Evolutionary conservation across 2,329 filamentous ascomycete genomes (phyloP).

Genomic region (Hypoxylon sp.): DNA sequence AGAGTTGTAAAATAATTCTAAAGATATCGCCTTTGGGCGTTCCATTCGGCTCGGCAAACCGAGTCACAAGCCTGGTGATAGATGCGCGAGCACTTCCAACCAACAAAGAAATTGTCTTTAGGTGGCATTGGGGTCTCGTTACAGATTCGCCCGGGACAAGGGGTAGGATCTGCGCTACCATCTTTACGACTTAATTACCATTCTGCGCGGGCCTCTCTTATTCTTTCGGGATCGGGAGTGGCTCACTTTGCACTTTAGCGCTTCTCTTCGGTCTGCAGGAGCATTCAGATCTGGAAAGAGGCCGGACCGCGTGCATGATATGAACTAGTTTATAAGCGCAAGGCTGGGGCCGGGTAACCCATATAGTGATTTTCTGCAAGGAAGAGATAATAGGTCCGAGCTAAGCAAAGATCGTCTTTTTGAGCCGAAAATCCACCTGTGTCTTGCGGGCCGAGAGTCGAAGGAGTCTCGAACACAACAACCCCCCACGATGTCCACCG

Average conservation of each 20-base stretch:
- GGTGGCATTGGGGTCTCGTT: conserved; percentile 26
- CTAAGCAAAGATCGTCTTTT: conserved; percentile 31
- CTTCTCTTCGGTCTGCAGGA: conserved; percentile 16
- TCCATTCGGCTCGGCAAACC: conserved; percentile 18
- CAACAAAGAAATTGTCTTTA: conserved; percentile 21
- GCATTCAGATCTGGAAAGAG: conserved; percentile 21
- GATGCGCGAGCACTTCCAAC: conserved; percentile 22
- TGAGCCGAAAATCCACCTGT: conserved; percentile 35
- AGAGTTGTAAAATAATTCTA: conserved; percentile 13
- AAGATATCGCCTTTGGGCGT: conserved; percentile 17
- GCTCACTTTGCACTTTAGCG: conserved; percentile 18
- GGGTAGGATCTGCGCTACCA: conserved; percentile 12
- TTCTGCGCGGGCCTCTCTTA: not conserved
- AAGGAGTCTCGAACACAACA: conserved; percentile 36
- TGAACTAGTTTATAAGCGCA: conserved; percentile 28
- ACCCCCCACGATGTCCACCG: conserved; percentile 37
- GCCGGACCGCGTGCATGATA: conserved; percentile 17
- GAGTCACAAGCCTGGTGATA: conserved; percentile 19
- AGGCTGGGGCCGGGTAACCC: conserved; percentile 22
- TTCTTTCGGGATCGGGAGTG: conserved; percentile 10
- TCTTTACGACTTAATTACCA: not conserved
- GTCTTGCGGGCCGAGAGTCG: conserved; percentile 41
- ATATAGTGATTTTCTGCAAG: conserved; percentile 35
- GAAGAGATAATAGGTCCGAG: conserved; percentile 22
- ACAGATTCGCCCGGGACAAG: conserved; percentile 24